Percentiles rank a stretch among this genome's conserved stretches.
Conservation (phyloP, 352 stramenopile genomes). For the Peronospora tabacina region DNA sequence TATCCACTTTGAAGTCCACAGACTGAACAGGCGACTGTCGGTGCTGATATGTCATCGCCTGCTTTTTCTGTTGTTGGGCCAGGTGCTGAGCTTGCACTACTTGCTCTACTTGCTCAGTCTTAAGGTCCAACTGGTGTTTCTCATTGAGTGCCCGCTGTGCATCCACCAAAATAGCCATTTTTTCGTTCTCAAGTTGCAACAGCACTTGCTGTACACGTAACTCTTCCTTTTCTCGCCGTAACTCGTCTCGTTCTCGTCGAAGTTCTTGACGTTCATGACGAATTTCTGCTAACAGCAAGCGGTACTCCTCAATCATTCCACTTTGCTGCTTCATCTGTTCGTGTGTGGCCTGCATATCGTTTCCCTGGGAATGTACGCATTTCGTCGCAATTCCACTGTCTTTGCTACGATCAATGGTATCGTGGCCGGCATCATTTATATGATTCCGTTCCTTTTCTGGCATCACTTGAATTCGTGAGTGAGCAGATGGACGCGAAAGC, state of each 20-base stretch:
- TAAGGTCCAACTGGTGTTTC: slow-evolving; percentile 45
- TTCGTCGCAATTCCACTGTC: slow-evolving; percentile 1
- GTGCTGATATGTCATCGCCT: slow-evolving; percentile 15
- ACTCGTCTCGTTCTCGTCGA: slow-evolving; percentile 56
- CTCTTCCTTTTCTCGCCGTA: slow-evolving; percentile 61
- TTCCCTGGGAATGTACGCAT: slow-evolving; percentile 11
- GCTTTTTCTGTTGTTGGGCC: slow-evolving; percentile 24
- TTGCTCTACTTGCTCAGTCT: slow-evolving; percentile 26
- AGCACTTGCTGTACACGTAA: slow-evolving; percentile 57
- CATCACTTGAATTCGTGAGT: slow-evolving; percentile 15
- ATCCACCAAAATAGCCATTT: slow-evolving; percentile 55
- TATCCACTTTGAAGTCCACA: slow-evolving; percentile 10
- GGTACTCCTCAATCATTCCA: slow-evolving; percentile 56
- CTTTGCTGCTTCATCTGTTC: slow-evolving; percentile 22
- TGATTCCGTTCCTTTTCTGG: slow-evolving; percentile 5
- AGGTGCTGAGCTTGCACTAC: slow-evolving; percentile 22
- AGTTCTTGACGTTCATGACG: slow-evolving; percentile 65
- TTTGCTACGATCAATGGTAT: slow-evolving; percentile 11
- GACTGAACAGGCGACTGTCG: slow-evolving; percentile 17
- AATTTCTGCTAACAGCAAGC: slow-evolving; percentile 55
- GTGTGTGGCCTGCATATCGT: slow-evolving; percentile 11
- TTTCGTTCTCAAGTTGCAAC: slow-evolving; percentile 71
- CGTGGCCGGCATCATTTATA: slow-evolving; percentile 8
- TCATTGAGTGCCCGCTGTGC: slow-evolving; percentile 50
- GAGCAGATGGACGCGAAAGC: slow-evolving; percentile 22